A percentile compares a stretch with the other conserved stretches of the same genome.
Conservation (phyloP, 1,139 yeast genomes). For the Candida sp. region DNA sequence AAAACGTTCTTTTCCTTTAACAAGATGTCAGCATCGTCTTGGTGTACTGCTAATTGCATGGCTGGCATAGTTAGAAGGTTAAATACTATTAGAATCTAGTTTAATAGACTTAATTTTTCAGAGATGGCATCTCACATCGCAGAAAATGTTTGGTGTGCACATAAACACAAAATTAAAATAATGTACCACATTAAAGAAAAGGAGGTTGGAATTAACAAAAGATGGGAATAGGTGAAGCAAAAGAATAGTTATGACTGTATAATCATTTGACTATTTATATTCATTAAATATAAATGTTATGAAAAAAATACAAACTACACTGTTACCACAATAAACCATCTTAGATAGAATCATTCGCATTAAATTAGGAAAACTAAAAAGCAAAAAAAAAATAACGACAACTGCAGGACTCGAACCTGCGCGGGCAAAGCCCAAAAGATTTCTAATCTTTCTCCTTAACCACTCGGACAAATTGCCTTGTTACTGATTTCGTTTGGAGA, state of each 20-base stretch:
- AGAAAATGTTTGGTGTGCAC: not conserved
- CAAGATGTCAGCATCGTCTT: conserved; percentile 70
- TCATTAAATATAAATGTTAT: too few species aligned
- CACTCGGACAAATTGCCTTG: conserved; percentile 54
- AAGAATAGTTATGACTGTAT: too few species aligned
- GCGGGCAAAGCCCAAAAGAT: conserved; percentile 60
- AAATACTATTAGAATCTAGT: conserved; percentile 3
- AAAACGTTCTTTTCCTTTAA: conserved; percentile 73
- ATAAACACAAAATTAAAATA: not conserved
- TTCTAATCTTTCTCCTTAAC: conserved; percentile 58
- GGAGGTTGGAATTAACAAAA: too few species aligned
- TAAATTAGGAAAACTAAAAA: too few species aligned
- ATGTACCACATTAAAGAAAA: not conserved
- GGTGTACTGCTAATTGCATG: conserved; percentile 66
- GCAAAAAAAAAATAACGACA: conserved; percentile 36
- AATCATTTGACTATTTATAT: too few species aligned
- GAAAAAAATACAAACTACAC: too few species aligned
- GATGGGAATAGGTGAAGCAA: too few species aligned
- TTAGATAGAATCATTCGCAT: too few species aligned
- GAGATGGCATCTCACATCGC: conserved; percentile 3
- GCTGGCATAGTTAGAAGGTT: conserved; percentile 1
- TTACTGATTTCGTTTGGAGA: not conserved
- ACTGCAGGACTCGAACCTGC: conserved; percentile 61
- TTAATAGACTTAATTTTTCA: conserved; percentile 1
- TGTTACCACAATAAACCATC: too few species aligned